Evolutionary conservation across 2,329 filamentous ascomycete species (phyloP).

Genomic region (Sclerotiophoma versabilis): DNA sequence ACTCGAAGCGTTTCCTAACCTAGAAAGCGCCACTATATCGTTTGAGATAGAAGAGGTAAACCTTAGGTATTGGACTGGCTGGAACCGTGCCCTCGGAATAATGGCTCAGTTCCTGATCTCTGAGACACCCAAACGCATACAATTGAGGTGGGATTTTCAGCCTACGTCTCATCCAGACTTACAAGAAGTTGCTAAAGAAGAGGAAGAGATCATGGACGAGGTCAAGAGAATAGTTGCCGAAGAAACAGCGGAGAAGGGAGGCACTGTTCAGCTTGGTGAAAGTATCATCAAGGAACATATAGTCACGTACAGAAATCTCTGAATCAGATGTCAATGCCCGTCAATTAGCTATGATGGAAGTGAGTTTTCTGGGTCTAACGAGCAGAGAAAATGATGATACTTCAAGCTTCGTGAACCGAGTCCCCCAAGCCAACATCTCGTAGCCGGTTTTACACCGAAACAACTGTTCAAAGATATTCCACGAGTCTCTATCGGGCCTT

Average conservation of each 20-base stretch:
- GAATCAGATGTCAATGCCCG: not conserved
- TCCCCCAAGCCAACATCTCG: too few relatives aligned
- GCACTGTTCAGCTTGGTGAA: constrained; percentile 4
- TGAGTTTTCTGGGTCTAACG: not conserved
- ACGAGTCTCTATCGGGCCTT: not conserved
- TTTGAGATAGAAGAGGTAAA: not conserved
- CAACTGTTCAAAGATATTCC: too few relatives aligned
- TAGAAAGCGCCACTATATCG: not conserved
- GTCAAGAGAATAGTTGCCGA: constrained; percentile 4
- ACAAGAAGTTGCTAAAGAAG: not conserved
- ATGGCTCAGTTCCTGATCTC: not conserved
- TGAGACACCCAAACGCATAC: not conserved
- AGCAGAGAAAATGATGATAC: not conserved
- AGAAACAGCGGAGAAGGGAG: constrained; percentile 7
- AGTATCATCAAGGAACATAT: constrained; percentile 6
- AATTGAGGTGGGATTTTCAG: constrained; percentile 12
- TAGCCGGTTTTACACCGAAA: too few relatives aligned
- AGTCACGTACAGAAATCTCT: not conserved
- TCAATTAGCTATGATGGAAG: not conserved
- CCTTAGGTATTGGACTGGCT: not conserved
- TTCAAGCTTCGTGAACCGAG: not conserved
- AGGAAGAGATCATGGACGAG: constrained; percentile 2
- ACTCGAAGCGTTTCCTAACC: not conserved
- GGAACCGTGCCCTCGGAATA: not conserved
- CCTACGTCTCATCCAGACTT: constrained; percentile 10